Evolutionary conservation across 768 basidiomycete genomes (phyloP).

Genomic region (Artomyces pyxidatus): DNA sequence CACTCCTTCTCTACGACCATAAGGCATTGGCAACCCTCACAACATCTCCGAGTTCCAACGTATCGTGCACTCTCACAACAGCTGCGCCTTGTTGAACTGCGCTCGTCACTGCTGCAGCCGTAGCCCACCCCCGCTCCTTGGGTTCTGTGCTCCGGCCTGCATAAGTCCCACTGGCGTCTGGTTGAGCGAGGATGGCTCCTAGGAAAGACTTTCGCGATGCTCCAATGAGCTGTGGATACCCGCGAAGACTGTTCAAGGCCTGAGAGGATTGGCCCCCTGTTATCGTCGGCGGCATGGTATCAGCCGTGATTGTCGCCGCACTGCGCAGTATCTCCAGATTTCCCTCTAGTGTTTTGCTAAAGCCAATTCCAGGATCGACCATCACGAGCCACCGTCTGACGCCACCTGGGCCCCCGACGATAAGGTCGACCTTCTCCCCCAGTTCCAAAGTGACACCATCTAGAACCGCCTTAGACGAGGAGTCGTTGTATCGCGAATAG

Average conservation of each 20-base stretch:
- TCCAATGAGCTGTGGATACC: constrained; percentile 67
- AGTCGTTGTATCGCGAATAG: constrained; percentile 42
- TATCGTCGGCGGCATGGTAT: constrained; percentile 17
- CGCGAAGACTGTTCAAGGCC: constrained; percentile 45
- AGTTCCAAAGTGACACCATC: constrained; percentile 67
- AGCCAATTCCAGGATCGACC: constrained; percentile 89
- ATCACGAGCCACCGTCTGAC: constrained; percentile 84
- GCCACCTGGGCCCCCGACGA: constrained; percentile 62
- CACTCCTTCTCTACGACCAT: too few relatives aligned
- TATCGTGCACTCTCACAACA: constrained; percentile 80
- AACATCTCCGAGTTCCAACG: constrained; percentile 64
- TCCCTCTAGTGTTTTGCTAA: constrained; percentile 76
- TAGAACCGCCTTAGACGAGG: constrained; percentile 39
- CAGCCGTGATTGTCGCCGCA: constrained; percentile 37
- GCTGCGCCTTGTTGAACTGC: constrained; percentile 66
- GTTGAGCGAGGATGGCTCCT: constrained; percentile 49
- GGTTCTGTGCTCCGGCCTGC: constrained; percentile 49
- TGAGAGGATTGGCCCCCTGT: too few relatives aligned
- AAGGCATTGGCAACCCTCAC: constrained; percentile 51
- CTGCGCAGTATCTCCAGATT: constrained; percentile 63
- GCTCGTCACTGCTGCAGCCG: constrained; percentile 67
- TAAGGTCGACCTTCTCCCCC: constrained; percentile 52
- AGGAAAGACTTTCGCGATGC: constrained; percentile 81
- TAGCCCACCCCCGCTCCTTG: constrained; percentile 68
- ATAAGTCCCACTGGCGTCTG: constrained; percentile 30